Evolutionary conservation across 345 rosid species (phyloP), one percentile per base, ranked within the genome.

Genomic region (Gossypium herbaceum): DNA sequence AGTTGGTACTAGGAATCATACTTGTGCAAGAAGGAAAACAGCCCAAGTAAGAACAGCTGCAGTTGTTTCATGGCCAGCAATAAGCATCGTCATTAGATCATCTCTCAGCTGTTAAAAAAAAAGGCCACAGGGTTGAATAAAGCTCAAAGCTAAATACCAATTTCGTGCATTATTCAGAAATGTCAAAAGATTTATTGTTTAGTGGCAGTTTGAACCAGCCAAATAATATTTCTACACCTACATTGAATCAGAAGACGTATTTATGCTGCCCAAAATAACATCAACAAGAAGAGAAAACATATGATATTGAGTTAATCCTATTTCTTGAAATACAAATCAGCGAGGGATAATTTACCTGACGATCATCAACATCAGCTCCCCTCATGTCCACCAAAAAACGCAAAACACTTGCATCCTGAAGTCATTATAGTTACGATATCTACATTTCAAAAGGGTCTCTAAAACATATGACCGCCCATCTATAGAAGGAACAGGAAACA

Each of bases 21-120:
- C 98, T 83, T 94, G 97, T 55, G 95, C 92, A 27, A 94, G 97
- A 74, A 94, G 85, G 89, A 76, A 94, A 80, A 88, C 87, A 74
- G 97, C 94, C 98, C 98, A 94, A 48, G 98, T 94, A 75, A 94
- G 97, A 79, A 94, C 98, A 64, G 97, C 97, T 61, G 98, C 95
- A 45, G 97, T 94, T 55, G 98, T 94, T 84, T 94, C 98, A 63
- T 94, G 98, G 24, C 98, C 97, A 47, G 98, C 97, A 58, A 94
- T 85, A 58, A 94, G 91, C 97, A 94, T 91, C 12, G 97, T 92
- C 97, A 92, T 94, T 72, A 91, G 77, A 77, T 94, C 98, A 78
- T 94, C 98, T 76, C 97, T 87, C 76, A 92, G 90, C 97, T 94
- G 88, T 82, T 79, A 68, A 58, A 52, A 24, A 15, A 44, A 68